Base-by-base conservation (phyloP, 768 basidiomycete genomes). In the Termitomyces sp. region DNA sequence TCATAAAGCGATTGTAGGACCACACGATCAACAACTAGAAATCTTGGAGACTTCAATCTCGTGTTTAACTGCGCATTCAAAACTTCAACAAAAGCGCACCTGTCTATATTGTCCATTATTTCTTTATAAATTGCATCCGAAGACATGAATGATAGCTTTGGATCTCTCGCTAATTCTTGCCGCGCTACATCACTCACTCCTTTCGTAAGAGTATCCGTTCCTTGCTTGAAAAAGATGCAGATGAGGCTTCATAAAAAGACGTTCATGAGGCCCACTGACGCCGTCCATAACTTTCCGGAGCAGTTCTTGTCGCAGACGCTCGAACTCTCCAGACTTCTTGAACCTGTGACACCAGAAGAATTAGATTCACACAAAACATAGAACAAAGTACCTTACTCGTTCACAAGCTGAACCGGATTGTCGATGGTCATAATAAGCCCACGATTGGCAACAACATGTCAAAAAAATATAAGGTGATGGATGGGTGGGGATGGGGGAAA, bases 261-360 rank as follows among this genome's bases (percentile, higher is more conserved):
- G 47, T 13, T 30, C 26, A n/a, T n/a, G 52, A 52, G 35, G 58
- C 56, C 46, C 18, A 74, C 83, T 60, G 70, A 89, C 88, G 66
- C 84, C 80, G 63, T 75, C 78, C 64, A 83, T 81, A 69, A 89
- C 88, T 65, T 85, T 76, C 6, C 77, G 66, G 40, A 90, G 69
- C 26, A 91, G 73, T 70, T 90, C 84, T 52, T 82, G 80, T 51
- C 89, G 79, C 61, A 90, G 68, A 26, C 85, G 82, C 64, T 91
- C 88, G 63, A 89, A 90, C 72, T 91, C 87, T 32, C 88, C 89
- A 12, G 87, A 88, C 65, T 85, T 86, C 71, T 91, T 90, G 75
- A 89, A 91, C 65, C 89, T 91, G 63, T 16, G 20, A 20, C 13
- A 38, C 50, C 28, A 35, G 20, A 30, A 56, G 20, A 16, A 46